Conservation (phyloP, 306 rosid genomes). For the Quercus robur region DNA sequence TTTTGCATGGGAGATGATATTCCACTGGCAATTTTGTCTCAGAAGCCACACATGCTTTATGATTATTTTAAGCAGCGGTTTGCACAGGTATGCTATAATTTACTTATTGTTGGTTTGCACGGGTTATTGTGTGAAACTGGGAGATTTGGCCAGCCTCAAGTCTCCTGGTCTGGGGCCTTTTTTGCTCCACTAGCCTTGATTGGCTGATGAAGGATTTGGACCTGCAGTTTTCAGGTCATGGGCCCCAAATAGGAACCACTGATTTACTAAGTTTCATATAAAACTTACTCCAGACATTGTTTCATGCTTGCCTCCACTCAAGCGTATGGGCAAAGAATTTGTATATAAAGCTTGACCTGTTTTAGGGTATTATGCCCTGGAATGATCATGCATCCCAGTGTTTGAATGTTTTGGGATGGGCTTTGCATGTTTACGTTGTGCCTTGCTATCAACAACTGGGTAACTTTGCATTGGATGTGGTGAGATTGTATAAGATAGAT, state of each 20-base stretch:
- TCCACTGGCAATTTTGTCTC: slow-evolving; percentile 89
- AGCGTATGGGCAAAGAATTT: not conserved
- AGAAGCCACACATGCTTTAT: slow-evolving; percentile 87
- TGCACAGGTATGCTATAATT: slow-evolving; percentile 72
- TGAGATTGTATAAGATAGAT: not conserved
- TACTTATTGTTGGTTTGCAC: not conserved
- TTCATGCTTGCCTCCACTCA: not conserved
- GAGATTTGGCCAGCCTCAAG: not conserved
- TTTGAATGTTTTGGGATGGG: not conserved
- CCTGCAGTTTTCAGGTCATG: too few relatives aligned
- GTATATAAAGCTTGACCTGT: not conserved
- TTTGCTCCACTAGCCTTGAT: too few relatives aligned
- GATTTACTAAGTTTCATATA: too few relatives aligned
- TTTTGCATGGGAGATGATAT: slow-evolving; percentile 99
- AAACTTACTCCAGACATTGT: not conserved
- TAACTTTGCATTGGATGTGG: not conserved
- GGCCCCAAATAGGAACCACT: too few relatives aligned
- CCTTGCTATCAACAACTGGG: not conserved
- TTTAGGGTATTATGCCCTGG: not conserved
- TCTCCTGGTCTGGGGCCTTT: not conserved
- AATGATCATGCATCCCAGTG: not conserved
- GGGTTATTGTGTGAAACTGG: not conserved
- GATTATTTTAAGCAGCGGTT: slow-evolving; percentile 97
- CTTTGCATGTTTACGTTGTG: not conserved
- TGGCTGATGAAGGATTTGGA: too few relatives aligned